Evolutionary conservation across 768 basidiomycete genomes (phyloP).

Genomic region (Russula abietina): DNA sequence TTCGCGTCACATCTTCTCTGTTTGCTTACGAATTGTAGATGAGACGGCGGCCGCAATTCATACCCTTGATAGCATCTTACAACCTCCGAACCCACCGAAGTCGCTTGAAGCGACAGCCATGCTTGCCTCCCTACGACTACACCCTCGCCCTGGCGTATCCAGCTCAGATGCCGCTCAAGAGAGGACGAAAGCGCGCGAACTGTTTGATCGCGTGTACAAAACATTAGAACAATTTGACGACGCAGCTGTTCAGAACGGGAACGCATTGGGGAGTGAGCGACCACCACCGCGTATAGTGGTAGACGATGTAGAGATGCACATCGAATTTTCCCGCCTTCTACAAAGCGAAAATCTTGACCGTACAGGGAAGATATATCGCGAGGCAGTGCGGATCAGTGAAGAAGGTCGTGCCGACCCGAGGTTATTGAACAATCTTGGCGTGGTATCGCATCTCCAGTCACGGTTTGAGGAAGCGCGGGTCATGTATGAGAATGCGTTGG

Average conservation of each 20-base stretch:
- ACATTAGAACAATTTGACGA: constrained; percentile 58
- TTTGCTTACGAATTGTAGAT: constrained; percentile 38
- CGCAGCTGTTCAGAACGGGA: constrained; percentile 33
- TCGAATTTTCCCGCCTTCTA: constrained; percentile 90
- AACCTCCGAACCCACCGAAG: constrained; percentile 55
- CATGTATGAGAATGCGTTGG: constrained; percentile 72
- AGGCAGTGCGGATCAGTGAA: constrained; percentile 63
- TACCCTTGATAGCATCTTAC: constrained; percentile 71
- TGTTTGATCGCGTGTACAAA: constrained; percentile 71
- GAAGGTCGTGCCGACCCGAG: constrained; percentile 51
- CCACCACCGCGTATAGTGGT: constrained; percentile 36
- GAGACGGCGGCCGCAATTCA: constrained; percentile 83
- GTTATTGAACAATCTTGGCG: constrained; percentile 76
- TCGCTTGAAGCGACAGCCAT: constrained; percentile 82
- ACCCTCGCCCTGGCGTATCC: constrained; percentile 74
- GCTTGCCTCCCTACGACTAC: constrained; percentile 83
- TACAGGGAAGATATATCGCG: constrained; percentile 63
- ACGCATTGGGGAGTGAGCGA: constrained; percentile 5
- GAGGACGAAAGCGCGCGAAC: constrained; percentile 64
- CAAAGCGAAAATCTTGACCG: constrained; percentile 73
- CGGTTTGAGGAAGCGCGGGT: constrained; percentile 48
- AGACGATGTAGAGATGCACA: constrained; percentile 81
- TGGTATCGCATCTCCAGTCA: constrained; percentile 64
- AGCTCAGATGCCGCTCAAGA: constrained; percentile 68
- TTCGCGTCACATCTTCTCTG: background rate